These are phyloP conservation scores for Pneumocystis jirovecii DNA, from an alignment of 1,139 yeast genomes.

Conservation along the genomic window DNA sequence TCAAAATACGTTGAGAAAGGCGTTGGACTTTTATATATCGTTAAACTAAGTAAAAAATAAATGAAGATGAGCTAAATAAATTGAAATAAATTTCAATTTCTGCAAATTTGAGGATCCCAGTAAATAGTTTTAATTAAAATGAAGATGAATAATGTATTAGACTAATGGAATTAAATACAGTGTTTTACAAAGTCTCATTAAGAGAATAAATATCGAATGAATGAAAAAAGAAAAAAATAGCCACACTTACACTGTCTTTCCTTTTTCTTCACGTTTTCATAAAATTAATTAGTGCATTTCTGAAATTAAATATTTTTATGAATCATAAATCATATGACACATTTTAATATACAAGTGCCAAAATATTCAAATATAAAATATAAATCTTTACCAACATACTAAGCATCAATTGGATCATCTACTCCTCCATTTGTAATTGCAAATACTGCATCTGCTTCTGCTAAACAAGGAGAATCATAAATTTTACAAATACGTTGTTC, in stretches of 20 bases:
- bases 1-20: background rate
- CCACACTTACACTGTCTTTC: background rate
- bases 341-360: background rate
- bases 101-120: too few species aligned
- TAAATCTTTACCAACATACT: background rate
- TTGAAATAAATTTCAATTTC: too few species aligned
- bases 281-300: background rate
- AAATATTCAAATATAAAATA: background rate
- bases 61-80: too few species aligned
- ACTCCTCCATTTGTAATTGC: conserved; percentile 95
- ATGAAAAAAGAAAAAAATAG: too few species aligned
- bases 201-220: background rate
- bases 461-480: conserved; percentile 88
- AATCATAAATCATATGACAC: background rate
- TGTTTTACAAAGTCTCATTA: too few species aligned
- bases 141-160: too few species aligned
- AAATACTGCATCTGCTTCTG: conserved; percentile 88
- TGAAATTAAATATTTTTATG: background rate
- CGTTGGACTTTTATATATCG: background rate
- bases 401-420: conserved; percentile 54
- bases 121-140: too few species aligned
- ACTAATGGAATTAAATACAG: too few species aligned
- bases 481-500: conserved; percentile 88
- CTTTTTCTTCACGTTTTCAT: background rate
- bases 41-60: background rate